Conservation (phyloP, 176 grass and related monocot genomes). For the Guadua angustifolia region DNA sequence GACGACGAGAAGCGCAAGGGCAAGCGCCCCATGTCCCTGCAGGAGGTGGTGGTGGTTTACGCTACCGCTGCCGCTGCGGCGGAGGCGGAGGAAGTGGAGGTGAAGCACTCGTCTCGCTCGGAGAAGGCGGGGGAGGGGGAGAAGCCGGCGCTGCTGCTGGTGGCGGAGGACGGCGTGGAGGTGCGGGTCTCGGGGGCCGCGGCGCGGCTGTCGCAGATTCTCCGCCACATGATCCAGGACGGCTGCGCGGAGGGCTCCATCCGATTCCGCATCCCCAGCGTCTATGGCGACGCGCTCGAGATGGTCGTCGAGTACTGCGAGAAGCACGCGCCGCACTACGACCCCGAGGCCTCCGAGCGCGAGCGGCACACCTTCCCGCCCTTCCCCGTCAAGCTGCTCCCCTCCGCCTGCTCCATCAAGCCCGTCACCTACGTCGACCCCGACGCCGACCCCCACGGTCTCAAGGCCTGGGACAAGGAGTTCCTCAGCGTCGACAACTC, state of each 20-base stretch:
- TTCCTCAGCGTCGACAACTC: slow-evolving; percentile 63
- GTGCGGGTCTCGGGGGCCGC: slow-evolving; percentile 42
- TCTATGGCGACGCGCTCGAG: too few relatives aligned
- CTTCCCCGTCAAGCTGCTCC: too few relatives aligned
- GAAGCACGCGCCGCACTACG: too few relatives aligned
- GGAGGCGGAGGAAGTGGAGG: not conserved
- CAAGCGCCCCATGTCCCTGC: slow-evolving; percentile 32
- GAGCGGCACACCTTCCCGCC: too few relatives aligned
- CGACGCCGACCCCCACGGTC: too few relatives aligned
- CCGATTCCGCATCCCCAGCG: slow-evolving; percentile 49
- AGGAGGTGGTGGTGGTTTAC: not conserved
- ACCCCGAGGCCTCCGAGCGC: too few relatives aligned
- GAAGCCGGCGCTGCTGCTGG: slow-evolving; percentile 16
- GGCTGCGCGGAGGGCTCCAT: slow-evolving; percentile 51
- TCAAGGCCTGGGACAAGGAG: slow-evolving; percentile 66
- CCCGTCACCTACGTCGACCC: too few relatives aligned
- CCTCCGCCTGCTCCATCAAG: too few relatives aligned
- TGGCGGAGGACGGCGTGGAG: slow-evolving; percentile 57
- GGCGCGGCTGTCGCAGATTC: slow-evolving; percentile 64
- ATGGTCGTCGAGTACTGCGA: too few relatives aligned
- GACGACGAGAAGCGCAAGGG: slow-evolving; percentile 17
- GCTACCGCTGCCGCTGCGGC: not conserved
- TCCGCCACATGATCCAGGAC: too few relatives aligned
- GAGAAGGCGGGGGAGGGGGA: not conserved
- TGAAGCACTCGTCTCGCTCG: not conserved